These are phyloP conservation scores for Hypoxylon sp. DNA, from an alignment of 2,329 filamentous ascomycete genomes.

Conservation along the genomic window DNA sequence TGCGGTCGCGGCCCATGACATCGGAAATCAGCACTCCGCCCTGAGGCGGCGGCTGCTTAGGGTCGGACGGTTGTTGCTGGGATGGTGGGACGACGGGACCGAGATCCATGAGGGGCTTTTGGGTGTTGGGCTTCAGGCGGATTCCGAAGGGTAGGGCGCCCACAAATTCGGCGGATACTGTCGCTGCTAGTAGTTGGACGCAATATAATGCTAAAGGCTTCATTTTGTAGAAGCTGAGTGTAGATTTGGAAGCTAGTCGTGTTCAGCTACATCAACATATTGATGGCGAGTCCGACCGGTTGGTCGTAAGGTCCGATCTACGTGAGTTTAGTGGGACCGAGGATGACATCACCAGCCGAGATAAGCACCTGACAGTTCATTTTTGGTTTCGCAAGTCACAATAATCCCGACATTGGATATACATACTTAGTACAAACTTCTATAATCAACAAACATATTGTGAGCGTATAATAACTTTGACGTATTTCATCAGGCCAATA, in stretches of 20 bases:
- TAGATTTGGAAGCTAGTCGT: neutral
- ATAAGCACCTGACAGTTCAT: conserved; percentile 26
- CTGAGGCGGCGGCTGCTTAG: conserved; percentile 51
- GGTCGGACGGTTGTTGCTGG: conserved; percentile 31
- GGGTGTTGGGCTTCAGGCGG: conserved; percentile 42
- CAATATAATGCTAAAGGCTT: conserved; percentile 34
- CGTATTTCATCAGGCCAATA: neutral
- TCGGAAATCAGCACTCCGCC: conserved; percentile 81
- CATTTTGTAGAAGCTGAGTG: conserved; percentile 41
- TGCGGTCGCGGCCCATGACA: conserved; percentile 83
- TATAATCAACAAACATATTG: neutral
- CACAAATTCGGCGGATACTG: conserved; percentile 44
- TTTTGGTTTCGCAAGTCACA: conserved; percentile 2
- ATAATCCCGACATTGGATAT: neutral
- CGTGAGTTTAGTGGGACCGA: conserved; percentile 21
- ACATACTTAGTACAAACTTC: neutral
- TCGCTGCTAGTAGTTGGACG: conserved; percentile 42
- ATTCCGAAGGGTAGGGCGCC: conserved; percentile 46
- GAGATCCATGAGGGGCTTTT: conserved; percentile 55
- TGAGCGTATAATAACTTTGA: neutral
- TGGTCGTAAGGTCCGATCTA: conserved; percentile 23
- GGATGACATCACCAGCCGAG: conserved; percentile 39
- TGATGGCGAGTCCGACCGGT: conserved; percentile 13
- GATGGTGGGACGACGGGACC: conserved; percentile 47
- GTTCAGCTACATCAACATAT: conserved; percentile 5